These are phyloP conservation scores for Fraxinus greggii DNA, from an alignment of 305 asterid genomes.

Conservation along the genomic window DNA sequence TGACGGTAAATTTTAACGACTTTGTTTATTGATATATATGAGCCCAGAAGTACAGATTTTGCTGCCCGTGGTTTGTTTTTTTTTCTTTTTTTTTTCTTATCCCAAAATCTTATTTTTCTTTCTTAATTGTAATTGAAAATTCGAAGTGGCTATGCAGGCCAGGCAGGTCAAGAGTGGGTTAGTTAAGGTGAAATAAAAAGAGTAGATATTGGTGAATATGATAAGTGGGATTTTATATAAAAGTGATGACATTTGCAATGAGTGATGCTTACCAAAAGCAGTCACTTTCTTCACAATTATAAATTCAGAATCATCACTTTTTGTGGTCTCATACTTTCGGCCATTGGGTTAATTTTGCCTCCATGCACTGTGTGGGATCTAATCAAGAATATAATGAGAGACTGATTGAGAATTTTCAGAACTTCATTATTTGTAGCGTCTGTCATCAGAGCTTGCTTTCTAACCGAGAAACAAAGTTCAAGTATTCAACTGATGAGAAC, in stretches of 20 bases:
- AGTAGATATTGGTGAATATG: not conserved
- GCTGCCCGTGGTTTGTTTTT: not conserved
- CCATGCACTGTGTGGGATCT: conserved; percentile 25
- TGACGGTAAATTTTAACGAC: not conserved
- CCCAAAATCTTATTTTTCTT: not conserved
- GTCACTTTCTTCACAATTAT: conserved; percentile 13
- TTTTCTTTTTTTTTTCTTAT: no score
- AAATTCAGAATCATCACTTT: conserved; percentile 23
- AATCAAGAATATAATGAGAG: conserved; percentile 23
- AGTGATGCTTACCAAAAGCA: not conserved
- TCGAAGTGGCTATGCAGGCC: not conserved
- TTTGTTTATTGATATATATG: not conserved
- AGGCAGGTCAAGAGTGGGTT: not conserved
- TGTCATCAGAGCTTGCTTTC: conserved; percentile 7
- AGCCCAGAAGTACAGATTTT: not conserved
- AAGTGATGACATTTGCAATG: not conserved
- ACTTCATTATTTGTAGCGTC: not conserved
- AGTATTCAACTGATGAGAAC: not conserved
- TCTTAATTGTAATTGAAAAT: not conserved
- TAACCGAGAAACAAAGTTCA: not conserved
- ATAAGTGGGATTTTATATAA: not conserved
- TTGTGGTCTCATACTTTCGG: conserved; percentile 23
- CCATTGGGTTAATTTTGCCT: conserved; percentile 29
- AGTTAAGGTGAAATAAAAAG: not conserved
- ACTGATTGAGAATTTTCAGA: conserved; percentile 15